Evolutionary conservation across 805 yeast species (phyloP).

Genomic region (Candida awuae): DNA sequence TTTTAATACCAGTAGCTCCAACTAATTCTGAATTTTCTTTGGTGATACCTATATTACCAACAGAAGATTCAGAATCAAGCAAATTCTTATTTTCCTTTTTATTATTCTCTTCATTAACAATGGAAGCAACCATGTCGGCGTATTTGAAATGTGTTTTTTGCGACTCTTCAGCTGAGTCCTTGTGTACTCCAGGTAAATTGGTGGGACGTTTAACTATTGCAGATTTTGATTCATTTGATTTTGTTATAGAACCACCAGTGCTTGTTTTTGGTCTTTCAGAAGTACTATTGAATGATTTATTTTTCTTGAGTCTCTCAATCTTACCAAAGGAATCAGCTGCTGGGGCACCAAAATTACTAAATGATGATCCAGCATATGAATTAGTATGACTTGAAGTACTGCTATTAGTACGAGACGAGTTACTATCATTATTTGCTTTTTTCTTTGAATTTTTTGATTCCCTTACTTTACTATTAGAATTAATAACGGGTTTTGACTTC

Average conservation of each 20-base stretch:
- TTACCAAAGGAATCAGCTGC: conserved; percentile 10
- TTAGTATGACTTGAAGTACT: background rate
- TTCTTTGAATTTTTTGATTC: background rate
- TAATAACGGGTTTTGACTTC: background rate
- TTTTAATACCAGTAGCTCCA: background rate
- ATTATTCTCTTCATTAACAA: conserved; percentile 6
- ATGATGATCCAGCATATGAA: conserved; percentile 14
- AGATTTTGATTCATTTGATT: too few relatives aligned
- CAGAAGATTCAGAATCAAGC: background rate
- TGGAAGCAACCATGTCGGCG: conserved; percentile 14
- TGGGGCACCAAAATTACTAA: conserved; percentile 10
- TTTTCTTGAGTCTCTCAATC: conserved; percentile 9
- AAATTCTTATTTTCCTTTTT: background rate
- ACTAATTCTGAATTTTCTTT: background rate
- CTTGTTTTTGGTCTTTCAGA: conserved; percentile 1
- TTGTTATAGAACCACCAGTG: background rate
- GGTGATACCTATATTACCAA: conserved; percentile 11
- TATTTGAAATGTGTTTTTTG: conserved; percentile 8
- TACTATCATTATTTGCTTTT: background rate
- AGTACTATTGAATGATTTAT: conserved; percentile 2
- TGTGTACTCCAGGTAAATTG: too few relatives aligned
- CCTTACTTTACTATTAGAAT: background rate
- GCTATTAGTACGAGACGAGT: background rate
- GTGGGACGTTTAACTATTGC: conserved; percentile 8
- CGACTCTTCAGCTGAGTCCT: background rate